These are phyloP conservation scores for Petunia axillaris DNA, from an alignment of 257 asterid species.

Conservation along the genomic window DNA sequence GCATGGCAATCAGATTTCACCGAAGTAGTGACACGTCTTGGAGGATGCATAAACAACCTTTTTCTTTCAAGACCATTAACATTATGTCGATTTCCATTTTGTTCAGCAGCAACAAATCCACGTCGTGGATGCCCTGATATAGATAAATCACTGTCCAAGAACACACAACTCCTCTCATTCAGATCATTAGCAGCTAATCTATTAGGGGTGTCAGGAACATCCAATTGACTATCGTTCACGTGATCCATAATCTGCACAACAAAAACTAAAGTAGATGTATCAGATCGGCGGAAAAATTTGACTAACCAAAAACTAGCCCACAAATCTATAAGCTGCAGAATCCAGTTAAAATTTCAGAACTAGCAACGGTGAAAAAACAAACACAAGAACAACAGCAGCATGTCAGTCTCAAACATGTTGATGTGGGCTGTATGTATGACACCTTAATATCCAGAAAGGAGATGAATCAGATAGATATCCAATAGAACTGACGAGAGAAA, in stretches of 20 bases:
- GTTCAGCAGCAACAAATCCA: conserved; percentile 40
- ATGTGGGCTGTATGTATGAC: not conserved
- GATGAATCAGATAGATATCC: not conserved
- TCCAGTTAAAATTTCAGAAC: not conserved
- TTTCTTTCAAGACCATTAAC: conserved; percentile 48
- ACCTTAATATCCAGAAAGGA: not conserved
- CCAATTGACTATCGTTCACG: conserved; percentile 57
- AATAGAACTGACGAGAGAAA: not conserved
- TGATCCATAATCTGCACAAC: conserved; percentile 64
- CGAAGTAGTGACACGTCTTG: conserved; percentile 39
- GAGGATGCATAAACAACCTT: conserved; percentile 37
- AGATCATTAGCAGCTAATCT: conserved; percentile 42
- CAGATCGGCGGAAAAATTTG: not conserved
- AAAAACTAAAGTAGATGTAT: not conserved
- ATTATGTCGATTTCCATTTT: conserved; percentile 42
- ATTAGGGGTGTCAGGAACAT: conserved; percentile 86
- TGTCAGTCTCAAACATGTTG: not conserved
- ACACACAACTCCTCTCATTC: conserved; percentile 36
- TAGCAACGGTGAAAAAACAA: not conserved
- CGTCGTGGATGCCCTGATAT: conserved; percentile 32
- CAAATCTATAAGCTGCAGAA: conserved; percentile 16
- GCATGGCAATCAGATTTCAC: conserved; percentile 34
- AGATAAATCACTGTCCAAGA: conserved; percentile 34
- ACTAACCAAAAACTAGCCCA: not conserved
- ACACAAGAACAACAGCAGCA: not conserved